Evolutionary conservation across 2,329 filamentous ascomycete species (phyloP).

Genomic region (Sclerotinia sclerotiorum): DNA sequence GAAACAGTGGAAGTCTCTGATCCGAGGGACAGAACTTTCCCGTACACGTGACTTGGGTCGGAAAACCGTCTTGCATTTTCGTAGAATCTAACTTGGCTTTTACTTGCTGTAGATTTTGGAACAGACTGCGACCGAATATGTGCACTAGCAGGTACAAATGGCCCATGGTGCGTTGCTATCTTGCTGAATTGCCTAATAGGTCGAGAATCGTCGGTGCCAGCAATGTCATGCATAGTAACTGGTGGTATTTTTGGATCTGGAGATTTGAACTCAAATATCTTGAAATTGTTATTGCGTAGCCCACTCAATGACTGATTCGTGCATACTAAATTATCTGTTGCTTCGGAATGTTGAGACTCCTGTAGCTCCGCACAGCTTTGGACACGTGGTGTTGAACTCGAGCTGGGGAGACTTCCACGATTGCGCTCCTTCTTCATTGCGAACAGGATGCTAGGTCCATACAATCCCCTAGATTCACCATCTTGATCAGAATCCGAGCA

Average conservation of each 20-base stretch:
- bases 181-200: not conserved
- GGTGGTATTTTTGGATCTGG: not conserved
- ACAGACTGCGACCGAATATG: not conserved
- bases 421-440: not conserved
- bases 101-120: not conserved
- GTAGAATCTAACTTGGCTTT: not conserved
- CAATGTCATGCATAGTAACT: not conserved
- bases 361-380: not conserved
- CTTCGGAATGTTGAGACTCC: not conserved
- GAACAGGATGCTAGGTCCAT: accelerated
- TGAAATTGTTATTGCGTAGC: not conserved
- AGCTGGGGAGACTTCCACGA: not conserved
- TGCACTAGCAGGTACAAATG: not conserved
- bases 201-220: not conserved
- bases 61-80: not conserved
- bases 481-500: not conserved
- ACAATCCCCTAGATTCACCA: not conserved
- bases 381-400: not conserved
- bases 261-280: not conserved
- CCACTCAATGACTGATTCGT: no score
- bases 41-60: not conserved
- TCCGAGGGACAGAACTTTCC: not conserved
- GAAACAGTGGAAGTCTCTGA: not conserved
- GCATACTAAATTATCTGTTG: not conserved
- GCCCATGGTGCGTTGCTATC: accelerated